phyloP scores from a whole-genome alignment of 2,329 filamentous ascomycete genomes.

The Neurospora crassa region DNA sequence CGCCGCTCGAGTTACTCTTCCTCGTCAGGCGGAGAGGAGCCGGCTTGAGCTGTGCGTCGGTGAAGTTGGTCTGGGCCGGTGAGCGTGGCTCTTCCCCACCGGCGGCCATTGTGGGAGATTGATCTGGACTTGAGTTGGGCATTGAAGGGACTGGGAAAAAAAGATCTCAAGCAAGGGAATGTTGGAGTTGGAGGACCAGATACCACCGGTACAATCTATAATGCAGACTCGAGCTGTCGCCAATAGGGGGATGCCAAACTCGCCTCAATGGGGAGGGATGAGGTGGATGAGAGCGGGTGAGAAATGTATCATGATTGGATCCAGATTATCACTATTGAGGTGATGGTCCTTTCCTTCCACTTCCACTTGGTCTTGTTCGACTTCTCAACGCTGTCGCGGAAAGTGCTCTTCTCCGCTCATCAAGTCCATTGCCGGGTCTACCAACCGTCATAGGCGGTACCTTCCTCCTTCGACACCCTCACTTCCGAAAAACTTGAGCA shows the following conservation, averaged over 20 bases:
- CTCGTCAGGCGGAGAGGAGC: conserved; percentile 11
- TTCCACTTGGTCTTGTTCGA: background rate
- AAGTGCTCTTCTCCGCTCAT: background rate
- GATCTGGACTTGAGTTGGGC: background rate
- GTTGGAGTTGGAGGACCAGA: background rate
- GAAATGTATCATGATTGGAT: background rate
- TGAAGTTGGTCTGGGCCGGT: conserved; percentile 3
- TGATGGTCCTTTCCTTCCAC: background rate
- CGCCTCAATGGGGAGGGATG: background rate
- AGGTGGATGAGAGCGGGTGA: background rate
- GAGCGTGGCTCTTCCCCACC: background rate
- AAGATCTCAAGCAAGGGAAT: background rate
- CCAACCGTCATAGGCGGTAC: background rate
- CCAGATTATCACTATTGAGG: background rate
- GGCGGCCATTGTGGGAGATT: background rate
- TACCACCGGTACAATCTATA: background rate
- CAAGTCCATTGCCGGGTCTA: background rate
- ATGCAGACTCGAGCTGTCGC: background rate
- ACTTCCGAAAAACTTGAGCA: background rate
- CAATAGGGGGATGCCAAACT: background rate
- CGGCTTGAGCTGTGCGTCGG: conserved; percentile 9
- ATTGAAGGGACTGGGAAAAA: background rate
- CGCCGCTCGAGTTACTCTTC: conserved; percentile 8
- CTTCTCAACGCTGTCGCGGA: background rate
- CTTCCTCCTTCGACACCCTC: background rate